Evolutionary conservation across 129 eudicot genomes (phyloP), one percentile per base, ranked within the genome.

Genomic region (Tagetes patula): DNA sequence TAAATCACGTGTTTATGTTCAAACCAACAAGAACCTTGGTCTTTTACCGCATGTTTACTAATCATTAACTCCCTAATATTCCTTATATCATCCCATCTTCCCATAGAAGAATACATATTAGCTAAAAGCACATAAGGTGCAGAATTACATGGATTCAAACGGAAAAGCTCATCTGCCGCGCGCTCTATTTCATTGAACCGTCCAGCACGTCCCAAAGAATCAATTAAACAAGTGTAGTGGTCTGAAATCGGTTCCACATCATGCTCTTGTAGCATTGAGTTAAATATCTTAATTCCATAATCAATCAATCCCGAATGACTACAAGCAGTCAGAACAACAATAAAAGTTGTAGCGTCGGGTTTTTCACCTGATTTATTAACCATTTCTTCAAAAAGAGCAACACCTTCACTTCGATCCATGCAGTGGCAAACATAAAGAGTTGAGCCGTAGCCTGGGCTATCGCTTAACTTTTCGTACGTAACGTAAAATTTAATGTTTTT

Each of bases 231-330:
- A 67, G 98, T 84, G 81, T 87, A 92, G 66, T 92, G 98, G 70
- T 92, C 95, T 3, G 78, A 27, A 73, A 85, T 66, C 2, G 91
- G 96, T 56, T 77, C 77, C 7, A 85, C 61, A 47, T 82, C 89
- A 61, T 86, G 81, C 69, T 85, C 82, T 76, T 76, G 55, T 37
- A 65, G 37, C 90, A 92, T 92, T 2, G 96, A 87, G 59, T 92
- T 83, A 82, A 92, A 80, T 77, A 92, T 84, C 8, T 12, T 71
- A 42, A 89, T 43, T 64, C 90, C 98, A 2, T 56, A 10, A 82
- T 89, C 95, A 62, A 89, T 85, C 71, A 92, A 74, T n/a, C 96
- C 91, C 6, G 92, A 87, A 75, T 92, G 98, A 73, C 95, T 89
- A 62, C 96, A 89, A 33, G 96, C 91, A 58, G 97, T 89, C 56